Evolutionary conservation across 2,329 filamentous ascomycete species (phyloP).

Genomic region (Aspergillus sp.): DNA sequence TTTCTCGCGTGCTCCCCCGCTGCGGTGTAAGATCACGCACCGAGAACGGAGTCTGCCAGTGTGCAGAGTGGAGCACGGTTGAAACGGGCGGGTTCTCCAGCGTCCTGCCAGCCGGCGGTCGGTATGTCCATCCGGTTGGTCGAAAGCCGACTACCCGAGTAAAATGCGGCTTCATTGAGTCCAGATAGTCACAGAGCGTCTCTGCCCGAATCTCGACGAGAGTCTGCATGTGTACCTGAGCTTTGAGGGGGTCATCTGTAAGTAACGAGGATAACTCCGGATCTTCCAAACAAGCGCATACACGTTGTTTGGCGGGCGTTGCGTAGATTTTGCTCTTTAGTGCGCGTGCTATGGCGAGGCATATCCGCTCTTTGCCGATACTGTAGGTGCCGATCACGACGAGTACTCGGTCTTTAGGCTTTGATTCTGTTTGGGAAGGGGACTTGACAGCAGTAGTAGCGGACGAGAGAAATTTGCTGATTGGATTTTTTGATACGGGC

Average conservation of each 20-base stretch:
- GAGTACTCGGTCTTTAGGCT: slow-evolving; percentile 64
- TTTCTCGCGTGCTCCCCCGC: slow-evolving; percentile 77
- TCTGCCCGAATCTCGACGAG: slow-evolving; percentile 91
- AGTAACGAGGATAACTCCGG: slow-evolving; percentile 74
- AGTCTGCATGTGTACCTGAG: slow-evolving; percentile 97
- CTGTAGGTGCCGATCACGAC: slow-evolving; percentile 96
- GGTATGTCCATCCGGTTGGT: slow-evolving; percentile 92
- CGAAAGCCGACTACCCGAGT: slow-evolving; percentile 85
- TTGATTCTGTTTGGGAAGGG: slow-evolving; percentile 33
- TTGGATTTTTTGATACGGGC: slow-evolving; percentile 52
- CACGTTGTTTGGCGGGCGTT: slow-evolving; percentile 75
- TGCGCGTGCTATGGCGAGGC: slow-evolving; percentile 84
- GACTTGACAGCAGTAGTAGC: slow-evolving; percentile 34
- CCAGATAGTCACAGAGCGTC: slow-evolving; percentile 84
- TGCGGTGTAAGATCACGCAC: slow-evolving; percentile 74
- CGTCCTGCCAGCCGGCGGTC: slow-evolving; percentile 65
- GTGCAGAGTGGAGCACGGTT: slow-evolving; percentile 63
- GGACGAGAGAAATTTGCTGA: slow-evolving; percentile 61
- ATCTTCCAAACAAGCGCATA: slow-evolving; percentile 83
- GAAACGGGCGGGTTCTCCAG: slow-evolving; percentile 63
- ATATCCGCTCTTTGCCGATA: slow-evolving; percentile 96
- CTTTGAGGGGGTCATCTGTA: slow-evolving; percentile 76
- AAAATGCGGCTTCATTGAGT: slow-evolving; percentile 77
- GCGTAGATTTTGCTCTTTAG: slow-evolving; percentile 88
- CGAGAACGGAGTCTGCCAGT: slow-evolving; percentile 74